Evolutionary conservation across 1,139 yeast species (phyloP).

Genomic region (Hyphopichia fennica): DNA sequence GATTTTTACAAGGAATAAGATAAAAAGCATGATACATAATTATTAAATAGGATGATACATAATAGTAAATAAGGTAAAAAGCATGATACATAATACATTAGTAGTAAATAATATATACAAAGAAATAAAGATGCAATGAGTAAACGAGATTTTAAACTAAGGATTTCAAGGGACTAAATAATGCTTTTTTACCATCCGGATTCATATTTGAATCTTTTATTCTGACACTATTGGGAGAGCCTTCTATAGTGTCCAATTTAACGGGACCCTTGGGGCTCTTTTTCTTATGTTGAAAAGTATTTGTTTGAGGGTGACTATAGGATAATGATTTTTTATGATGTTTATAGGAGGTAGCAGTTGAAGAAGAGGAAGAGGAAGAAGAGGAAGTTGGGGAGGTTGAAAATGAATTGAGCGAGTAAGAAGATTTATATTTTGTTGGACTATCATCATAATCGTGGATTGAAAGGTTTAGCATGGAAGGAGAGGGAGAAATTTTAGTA

Average conservation of each 20-base stretch:
- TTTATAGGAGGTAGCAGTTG: too few species aligned
- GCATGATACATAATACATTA: background rate
- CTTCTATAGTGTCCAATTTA: slow-evolving; percentile 6
- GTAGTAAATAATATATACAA: background rate
- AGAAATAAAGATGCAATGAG: background rate
- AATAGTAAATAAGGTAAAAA: too few species aligned
- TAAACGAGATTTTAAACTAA: too few species aligned
- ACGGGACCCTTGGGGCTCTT: slow-evolving; percentile 2
- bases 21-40: too few species aligned
- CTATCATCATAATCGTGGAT: background rate
- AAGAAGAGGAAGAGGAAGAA: background rate
- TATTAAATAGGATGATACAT: too few species aligned
- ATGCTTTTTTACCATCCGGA: background rate
- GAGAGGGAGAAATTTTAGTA: slow-evolving; percentile 8
- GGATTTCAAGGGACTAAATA: slow-evolving; percentile 1
- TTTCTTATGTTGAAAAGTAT: background rate
- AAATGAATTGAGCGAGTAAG: background rate
- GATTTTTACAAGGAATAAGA: too few species aligned
- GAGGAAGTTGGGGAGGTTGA: background rate
- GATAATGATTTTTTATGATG: slow-evolving; percentile 1
- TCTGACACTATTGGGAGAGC: slow-evolving; percentile 5
- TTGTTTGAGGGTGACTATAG: background rate
- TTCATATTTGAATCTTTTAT: slow-evolving; percentile 1
- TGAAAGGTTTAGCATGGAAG: slow-evolving; percentile 9
- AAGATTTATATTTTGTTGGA: slow-evolving; percentile 2